A percentile compares a stretch with the other conserved stretches of the same genome.
Conservation (phyloP, 169 alveolate species). For the Plasmodium sp. region DNA sequence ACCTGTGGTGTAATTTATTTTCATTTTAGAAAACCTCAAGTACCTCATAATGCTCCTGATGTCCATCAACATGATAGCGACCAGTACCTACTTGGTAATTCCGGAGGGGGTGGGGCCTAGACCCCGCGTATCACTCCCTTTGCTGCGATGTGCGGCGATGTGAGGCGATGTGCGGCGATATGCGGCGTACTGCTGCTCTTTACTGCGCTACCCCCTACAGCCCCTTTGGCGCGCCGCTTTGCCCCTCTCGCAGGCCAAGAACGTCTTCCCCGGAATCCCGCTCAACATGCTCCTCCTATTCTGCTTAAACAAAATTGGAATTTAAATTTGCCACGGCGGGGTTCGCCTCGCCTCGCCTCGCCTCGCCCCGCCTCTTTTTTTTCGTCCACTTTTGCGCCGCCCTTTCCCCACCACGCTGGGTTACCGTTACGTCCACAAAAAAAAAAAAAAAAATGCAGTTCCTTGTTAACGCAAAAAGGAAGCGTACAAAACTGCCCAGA, state of each 20-base stretch:
- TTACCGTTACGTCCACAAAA: neutral
- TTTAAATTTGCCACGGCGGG: conserved; percentile 8
- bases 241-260: conserved; percentile 8
- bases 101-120: neutral
- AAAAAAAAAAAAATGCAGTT: neutral
- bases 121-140: neutral
- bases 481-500: neutral
- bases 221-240: neutral
- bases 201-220: neutral
- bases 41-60: conserved; percentile 45
- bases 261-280: conserved; percentile 46
- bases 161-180: too few relatives aligned
- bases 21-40: conserved; percentile 38
- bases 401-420: neutral
- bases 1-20: neutral
- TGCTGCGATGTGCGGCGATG: neutral
- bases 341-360: neutral
- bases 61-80: conserved; percentile 18
- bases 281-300: conserved; percentile 44
- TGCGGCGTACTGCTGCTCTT: too few relatives aligned
- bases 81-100: conserved; percentile 66
- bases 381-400: neutral
- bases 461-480: neutral
- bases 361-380: neutral
- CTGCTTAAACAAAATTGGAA: conserved; percentile 26